Conservation (phyloP, 371 early-diverging fungal genomes). For the Zancudomyces culisetae region DNA sequence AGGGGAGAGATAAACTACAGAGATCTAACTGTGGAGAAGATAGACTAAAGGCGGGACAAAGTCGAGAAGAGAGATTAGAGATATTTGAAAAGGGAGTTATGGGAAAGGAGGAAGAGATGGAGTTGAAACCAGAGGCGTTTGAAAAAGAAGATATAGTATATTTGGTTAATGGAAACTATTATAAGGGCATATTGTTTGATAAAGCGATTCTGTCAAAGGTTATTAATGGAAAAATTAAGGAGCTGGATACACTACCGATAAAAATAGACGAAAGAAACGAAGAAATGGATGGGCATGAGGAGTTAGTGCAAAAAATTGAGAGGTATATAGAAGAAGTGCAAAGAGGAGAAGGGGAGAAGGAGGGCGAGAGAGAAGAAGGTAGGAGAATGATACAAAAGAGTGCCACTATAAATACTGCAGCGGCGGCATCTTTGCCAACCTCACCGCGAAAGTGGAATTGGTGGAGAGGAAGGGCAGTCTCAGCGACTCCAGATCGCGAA, state of each 20-base stretch:
- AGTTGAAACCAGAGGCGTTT: constrained; percentile 36
- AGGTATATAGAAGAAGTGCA: neutral
- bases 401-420: too few species aligned
- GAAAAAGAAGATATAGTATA: constrained; percentile 45
- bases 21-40: constrained; percentile 16
- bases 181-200: constrained; percentile 24
- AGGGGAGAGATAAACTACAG: neutral
- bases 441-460: neutral
- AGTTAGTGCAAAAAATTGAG: neutral
- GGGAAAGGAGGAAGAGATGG: constrained; percentile 35
- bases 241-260: neutral
- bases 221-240: constrained; percentile 16
- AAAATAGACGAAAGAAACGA: neutral
- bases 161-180: constrained; percentile 32
- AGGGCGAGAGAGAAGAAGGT: neutral
- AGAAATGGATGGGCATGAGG: neutral
- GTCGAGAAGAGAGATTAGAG: constrained; percentile 26
- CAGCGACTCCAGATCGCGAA: neutral
- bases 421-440: neutral
- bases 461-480: neutral
- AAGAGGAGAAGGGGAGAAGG: neutral
- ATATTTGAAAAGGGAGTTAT: constrained; percentile 30
- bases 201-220: constrained; percentile 24
- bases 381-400: too few species aligned
- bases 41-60: constrained; percentile 2